phyloP scores from a whole-genome alignment of 352 stramenopile species.

The Phytophthora boehmeriae region DNA sequence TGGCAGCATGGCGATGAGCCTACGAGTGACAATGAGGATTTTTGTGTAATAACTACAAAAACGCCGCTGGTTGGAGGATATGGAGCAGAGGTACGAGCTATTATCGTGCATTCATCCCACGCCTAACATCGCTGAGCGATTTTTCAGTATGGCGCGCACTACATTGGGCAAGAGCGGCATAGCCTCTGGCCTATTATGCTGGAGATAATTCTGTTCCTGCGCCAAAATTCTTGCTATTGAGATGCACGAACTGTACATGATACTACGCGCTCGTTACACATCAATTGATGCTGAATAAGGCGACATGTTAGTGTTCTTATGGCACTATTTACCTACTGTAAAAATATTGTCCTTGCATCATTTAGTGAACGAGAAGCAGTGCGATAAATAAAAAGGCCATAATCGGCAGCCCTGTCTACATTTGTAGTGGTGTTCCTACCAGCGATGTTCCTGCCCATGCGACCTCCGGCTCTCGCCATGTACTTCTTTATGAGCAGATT shows the following conservation, averaged over 20 bases:
- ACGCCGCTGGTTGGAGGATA: not conserved
- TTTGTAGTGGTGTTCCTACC: too few species aligned
- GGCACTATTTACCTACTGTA: not conserved
- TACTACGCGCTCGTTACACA: not conserved
- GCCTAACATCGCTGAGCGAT: not conserved
- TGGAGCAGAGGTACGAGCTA: not conserved
- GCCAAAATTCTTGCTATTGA: not conserved
- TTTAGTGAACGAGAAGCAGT: not conserved
- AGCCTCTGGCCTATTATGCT: not conserved
- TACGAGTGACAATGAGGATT: not conserved
- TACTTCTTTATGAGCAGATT: too few species aligned
- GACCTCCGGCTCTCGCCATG: too few species aligned
- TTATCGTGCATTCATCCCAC: not conserved
- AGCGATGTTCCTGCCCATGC: too few species aligned
- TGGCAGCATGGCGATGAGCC: not conserved
- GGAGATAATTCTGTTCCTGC: not conserved
- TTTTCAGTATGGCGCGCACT: not conserved
- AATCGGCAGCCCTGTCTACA: not conserved
- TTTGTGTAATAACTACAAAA: not conserved
- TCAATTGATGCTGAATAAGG: not conserved
- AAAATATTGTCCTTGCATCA: not conserved
- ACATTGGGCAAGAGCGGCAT: not conserved
- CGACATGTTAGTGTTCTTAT: too few species aligned
- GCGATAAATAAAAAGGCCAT: constrained; percentile 1
- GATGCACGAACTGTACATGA: not conserved